Evolutionary conservation across 2,329 filamentous ascomycete species (phyloP).

Genomic region (Monosporascus sp.): DNA sequence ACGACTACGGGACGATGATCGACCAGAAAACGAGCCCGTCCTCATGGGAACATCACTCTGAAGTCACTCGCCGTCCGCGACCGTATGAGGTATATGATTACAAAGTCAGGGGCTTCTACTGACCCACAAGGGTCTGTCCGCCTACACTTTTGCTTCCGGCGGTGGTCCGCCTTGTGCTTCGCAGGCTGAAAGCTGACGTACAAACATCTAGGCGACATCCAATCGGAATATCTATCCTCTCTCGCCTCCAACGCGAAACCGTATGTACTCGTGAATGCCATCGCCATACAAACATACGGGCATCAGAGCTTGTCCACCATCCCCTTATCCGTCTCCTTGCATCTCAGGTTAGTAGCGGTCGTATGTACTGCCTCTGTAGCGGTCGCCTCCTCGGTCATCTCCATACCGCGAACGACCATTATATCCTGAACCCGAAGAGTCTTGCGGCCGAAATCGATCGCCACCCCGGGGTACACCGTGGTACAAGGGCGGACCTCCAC

Average conservation of each 20-base stretch:
- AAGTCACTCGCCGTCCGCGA: too few relatives aligned
- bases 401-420: constrained; percentile 18
- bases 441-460: constrained; percentile 26
- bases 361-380: constrained; percentile 9
- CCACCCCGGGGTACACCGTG: constrained; percentile 29
- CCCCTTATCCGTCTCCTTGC: neutral
- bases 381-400: constrained; percentile 14
- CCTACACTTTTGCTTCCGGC: too few relatives aligned
- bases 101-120: too few relatives aligned
- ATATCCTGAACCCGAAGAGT: constrained; percentile 10
- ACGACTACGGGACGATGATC: too few relatives aligned
- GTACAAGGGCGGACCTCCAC: constrained; percentile 19
- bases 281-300: neutral
- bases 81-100: too few relatives aligned
- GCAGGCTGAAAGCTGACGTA: too few relatives aligned
- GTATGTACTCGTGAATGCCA: neutral
- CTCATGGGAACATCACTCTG: too few relatives aligned
- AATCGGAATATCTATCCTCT: neutral
- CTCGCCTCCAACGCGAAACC: neutral
- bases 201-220: neutral
- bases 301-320: neutral
- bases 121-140: too few relatives aligned
- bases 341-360: neutral
- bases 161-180: too few relatives aligned
- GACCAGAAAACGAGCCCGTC: too few relatives aligned